Evolutionary conservation across 2,329 filamentous ascomycete genomes (phyloP).

Genomic region (Phialocephala subalpina): DNA sequence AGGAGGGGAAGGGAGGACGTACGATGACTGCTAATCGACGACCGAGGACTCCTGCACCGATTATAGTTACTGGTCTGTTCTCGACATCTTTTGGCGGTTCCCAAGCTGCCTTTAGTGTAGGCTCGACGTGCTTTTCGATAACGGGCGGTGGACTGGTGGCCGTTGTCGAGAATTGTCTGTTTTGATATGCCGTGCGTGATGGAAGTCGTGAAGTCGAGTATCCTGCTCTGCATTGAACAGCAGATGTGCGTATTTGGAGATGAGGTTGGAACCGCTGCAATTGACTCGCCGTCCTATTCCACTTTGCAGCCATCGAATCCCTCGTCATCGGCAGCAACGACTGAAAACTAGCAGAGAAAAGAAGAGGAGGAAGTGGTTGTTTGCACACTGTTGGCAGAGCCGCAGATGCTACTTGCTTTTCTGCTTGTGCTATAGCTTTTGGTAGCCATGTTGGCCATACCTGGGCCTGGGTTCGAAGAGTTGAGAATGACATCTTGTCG

Average conservation of each 20-base stretch:
- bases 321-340: conserved; percentile 9
- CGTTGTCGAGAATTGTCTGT: not conserved
- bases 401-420: conserved; percentile 12
- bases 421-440: conserved; percentile 24
- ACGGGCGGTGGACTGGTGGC: not conserved
- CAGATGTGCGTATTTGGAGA: not conserved
- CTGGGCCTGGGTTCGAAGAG: conserved; percentile 18
- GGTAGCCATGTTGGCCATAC: conserved; percentile 33
- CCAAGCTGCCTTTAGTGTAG: conserved; percentile 4
- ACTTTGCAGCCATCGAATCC: conserved; percentile 1
- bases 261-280: not conserved
- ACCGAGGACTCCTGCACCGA: conserved; percentile 53
- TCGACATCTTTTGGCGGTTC: conserved; percentile 18
- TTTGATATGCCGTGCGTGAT: not conserved
- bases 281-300: not conserved
- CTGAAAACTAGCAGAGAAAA: conserved; percentile 25
- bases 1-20: not conserved
- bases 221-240: conserved; percentile 2
- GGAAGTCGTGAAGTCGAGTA: not conserved
- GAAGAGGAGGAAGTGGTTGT: conserved; percentile 19
- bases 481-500: conserved; percentile 19
- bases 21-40: conserved; percentile 47
- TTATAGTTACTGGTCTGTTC: conserved; percentile 46
- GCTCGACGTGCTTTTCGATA: not conserved
- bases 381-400: not conserved